Conservation (phyloP, 345 rosid genomes). For the Hibiscus tridactylites region DNA sequence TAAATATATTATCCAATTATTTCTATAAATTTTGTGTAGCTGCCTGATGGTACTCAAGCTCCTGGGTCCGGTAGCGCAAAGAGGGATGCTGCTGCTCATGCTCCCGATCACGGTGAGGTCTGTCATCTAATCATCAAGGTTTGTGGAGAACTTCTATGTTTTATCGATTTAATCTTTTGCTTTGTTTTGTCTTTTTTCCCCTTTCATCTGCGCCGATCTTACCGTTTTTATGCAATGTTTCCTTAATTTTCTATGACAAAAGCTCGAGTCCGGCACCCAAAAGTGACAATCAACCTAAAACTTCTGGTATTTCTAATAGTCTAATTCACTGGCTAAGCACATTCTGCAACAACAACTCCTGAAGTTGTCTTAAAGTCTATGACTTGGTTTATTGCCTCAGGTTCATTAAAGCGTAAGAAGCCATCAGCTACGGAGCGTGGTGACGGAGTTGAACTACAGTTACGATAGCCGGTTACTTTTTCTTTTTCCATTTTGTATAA, state of each 20-base stretch:
- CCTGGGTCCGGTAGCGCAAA: too few relatives aligned
- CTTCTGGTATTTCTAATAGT: slow-evolving; percentile 28
- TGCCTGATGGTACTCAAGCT: too few relatives aligned
- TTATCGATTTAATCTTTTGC: not conserved
- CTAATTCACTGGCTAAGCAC: not conserved
- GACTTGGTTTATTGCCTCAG: slow-evolving; percentile 24
- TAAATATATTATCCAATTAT: too few relatives aligned
- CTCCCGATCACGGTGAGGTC: too few relatives aligned
- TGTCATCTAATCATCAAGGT: slow-evolving; percentile 41
- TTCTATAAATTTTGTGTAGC: too few relatives aligned
- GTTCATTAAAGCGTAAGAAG: slow-evolving; percentile 44
- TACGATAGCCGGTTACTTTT: slow-evolving; percentile 12
- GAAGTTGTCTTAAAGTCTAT: not conserved
- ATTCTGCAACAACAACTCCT: not conserved
- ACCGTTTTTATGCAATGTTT: not conserved
- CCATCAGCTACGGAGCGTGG: slow-evolving; percentile 30
- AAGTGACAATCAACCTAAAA: slow-evolving; percentile 43
- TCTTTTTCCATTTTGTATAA: not conserved
- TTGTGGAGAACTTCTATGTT: slow-evolving; percentile 12
- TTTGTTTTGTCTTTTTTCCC: not conserved
- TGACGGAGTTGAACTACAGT: slow-evolving; percentile 26
- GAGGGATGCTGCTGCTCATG: too few relatives aligned
- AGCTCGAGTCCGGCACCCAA: slow-evolving; percentile 31
- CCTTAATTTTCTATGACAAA: slow-evolving; percentile 31
- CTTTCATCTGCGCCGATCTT: not conserved